Conservation (phyloP, 306 rosid genomes). For the Vigna mungo region DNA sequence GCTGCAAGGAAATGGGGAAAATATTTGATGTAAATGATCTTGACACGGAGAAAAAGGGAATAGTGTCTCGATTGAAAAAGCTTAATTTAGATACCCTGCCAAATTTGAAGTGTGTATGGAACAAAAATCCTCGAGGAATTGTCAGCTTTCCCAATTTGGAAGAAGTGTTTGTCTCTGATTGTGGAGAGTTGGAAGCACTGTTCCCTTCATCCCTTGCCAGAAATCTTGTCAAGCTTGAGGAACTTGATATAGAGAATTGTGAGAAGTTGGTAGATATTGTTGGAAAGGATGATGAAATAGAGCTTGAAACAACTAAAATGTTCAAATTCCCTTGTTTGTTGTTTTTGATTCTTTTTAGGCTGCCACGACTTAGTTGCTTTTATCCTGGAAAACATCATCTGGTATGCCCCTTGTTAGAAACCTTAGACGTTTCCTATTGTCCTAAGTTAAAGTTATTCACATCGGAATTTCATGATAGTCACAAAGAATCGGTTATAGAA, state of each 20-base stretch:
- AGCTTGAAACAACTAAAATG: not conserved
- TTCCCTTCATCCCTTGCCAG: not conserved
- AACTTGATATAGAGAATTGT: not conserved
- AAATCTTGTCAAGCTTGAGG: not conserved
- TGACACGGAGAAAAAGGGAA: not conserved
- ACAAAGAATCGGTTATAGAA: not conserved
- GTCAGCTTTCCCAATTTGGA: conserved; percentile 28
- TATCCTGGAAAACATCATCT: conserved; percentile 9
- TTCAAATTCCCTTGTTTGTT: conserved; percentile 12
- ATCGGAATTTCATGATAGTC: not conserved
- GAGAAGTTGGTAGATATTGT: conserved; percentile 14
- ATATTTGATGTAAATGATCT: not conserved
- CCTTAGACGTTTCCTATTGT: not conserved
- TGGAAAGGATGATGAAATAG: not conserved
- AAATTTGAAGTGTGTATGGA: conserved; percentile 3
- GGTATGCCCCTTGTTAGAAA: not conserved
- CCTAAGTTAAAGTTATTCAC: not conserved
- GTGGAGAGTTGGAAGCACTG: not conserved
- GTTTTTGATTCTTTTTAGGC: not conserved
- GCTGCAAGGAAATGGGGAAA: not conserved
- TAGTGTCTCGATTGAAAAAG: not conserved
- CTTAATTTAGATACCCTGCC: not conserved
- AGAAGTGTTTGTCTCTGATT: not conserved
- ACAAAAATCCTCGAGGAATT: not conserved
- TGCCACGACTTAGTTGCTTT: conserved; percentile 3